Base-by-base conservation (phyloP, 1,284 basidiomycete species). In the Trametes sp. region DNA sequence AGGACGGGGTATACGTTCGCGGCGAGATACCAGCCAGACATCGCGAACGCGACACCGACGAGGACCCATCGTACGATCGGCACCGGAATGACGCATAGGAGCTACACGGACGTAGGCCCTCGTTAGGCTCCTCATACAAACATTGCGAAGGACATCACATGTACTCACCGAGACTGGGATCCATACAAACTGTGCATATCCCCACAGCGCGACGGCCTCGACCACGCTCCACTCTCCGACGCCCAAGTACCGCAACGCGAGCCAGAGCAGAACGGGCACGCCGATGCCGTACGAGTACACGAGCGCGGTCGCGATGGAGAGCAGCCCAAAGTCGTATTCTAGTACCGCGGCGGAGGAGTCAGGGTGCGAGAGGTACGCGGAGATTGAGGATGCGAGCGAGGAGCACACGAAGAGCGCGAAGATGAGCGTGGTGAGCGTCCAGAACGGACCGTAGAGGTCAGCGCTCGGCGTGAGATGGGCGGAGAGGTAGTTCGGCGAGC, bases 361-460 rank as follows among this genome's bases (percentile, higher is more conserved):
- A 0, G 84, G 80, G 38, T 84, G 77, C 28, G 91, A 90, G 44
- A 97, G 84, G 77, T 95, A 97, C 23, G 87, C 84, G 1, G 89
- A 82, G 69, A 98, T 90, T 42, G 93, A 93, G 8, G 92, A 87
- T 1, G 90, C 93, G 46, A 98, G 87, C 24, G 93, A 95, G 0
- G 95, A 96, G 35, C 93, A 96, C 61, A 96, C 87, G 80, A 96
- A 98, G 59, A 98, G 87, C 1, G 89, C 84, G 73, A 98, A 94
- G 54, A 97, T 92, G 66, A 98, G 86, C 1, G 95, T 97, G 0
- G 95, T 96, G 52, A 96, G 84, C 0, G 95, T 93, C 96, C 96
- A 98, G 80, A 98, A 98, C 0, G 96, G 95, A 1, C 96, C 95
- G 67, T 94, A 94, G 46, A 94, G 84, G 70, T 94, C 92, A 13